These are phyloP conservation scores for Stephania yunnanensis DNA, from an alignment of 164 flowering plant species.

Conservation along the genomic window DNA sequence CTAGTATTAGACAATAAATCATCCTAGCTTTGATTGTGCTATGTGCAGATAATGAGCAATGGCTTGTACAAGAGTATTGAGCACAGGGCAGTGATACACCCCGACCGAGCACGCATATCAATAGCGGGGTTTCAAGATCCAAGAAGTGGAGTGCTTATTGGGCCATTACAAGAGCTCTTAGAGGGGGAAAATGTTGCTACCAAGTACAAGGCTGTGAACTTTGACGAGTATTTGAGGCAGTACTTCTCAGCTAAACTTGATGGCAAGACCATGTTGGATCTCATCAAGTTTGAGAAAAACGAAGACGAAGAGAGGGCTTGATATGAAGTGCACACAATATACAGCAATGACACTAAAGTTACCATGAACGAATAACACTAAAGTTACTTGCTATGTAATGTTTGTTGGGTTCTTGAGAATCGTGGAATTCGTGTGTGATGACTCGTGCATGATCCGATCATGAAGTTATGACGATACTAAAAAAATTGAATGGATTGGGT, in stretches of 20 bases:
- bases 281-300: conserved; percentile 11
- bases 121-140: conserved; percentile 41
- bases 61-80: conserved; percentile 44
- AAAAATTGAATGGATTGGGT: no score
- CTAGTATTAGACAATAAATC: neutral
- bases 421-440: no score
- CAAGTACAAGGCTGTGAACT: conserved; percentile 20
- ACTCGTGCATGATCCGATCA: no score
- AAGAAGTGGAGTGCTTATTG: conserved; percentile 15
- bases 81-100: conserved; percentile 44
- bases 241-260: conserved; percentile 12
- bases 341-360: no score
- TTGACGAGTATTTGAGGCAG: conserved; percentile 20
- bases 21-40: neutral
- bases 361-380: no score
- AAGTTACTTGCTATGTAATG: no score
- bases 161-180: conserved; percentile 30
- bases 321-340: no score
- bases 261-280: conserved; percentile 18
- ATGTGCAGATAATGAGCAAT: conserved; percentile 47
- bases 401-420: no score
- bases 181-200: conserved; percentile 1
- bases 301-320: neutral
- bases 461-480: no score
- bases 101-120: conserved; percentile 36